Base-by-base conservation (phyloP, 805 yeast species). In the Saccharomycopsis fermentans region DNA sequence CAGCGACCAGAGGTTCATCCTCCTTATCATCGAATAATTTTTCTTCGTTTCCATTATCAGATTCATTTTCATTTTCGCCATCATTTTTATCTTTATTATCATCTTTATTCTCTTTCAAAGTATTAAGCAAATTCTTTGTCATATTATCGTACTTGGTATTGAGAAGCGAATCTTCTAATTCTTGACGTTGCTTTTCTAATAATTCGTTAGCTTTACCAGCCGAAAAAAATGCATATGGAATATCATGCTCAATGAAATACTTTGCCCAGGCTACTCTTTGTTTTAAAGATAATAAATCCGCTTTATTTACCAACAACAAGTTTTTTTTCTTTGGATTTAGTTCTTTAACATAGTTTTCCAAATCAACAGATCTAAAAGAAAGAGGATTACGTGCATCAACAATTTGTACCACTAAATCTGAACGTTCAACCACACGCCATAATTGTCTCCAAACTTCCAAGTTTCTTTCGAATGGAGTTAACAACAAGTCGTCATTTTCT, bases 391-490 rank as follows among this genome's bases (percentile, higher is more conserved):
- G 81, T 12, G 97, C 98, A 74, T 94, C 99, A 32, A 94, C 98
- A 74, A 94, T 94, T 70, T 94, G 99, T 5, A 94, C 97, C 43
- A 94, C 82, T 66, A 94, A 77, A 71, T 92, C 97, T 26, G 94
- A 88, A 68, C 98, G 82, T 71, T 94, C 99, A 26, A 90, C 87
- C 51, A 94, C 99, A 73, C 99, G 81, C 99, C 99, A 94, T 64
- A 94, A 76, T 73, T 94, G 99, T 69, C 94, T 84, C 99, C 99
- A 94, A 59, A 94, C 97, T 77, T 92, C 97, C 63, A 94, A 77
- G 70, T 94, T 94, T 75, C 99, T 83, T 75, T 94, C 99, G 69
- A 92, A 94, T 4, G 99, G 99, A 0, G 99, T 94, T 69, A 94
- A 78, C 60, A 91, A 75, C 66, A 94, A 76, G 24, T 43, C 50